Evolutionary conservation across 2,329 filamentous ascomycete species (phyloP).

Genomic region (Botrytis sinoallii): DNA sequence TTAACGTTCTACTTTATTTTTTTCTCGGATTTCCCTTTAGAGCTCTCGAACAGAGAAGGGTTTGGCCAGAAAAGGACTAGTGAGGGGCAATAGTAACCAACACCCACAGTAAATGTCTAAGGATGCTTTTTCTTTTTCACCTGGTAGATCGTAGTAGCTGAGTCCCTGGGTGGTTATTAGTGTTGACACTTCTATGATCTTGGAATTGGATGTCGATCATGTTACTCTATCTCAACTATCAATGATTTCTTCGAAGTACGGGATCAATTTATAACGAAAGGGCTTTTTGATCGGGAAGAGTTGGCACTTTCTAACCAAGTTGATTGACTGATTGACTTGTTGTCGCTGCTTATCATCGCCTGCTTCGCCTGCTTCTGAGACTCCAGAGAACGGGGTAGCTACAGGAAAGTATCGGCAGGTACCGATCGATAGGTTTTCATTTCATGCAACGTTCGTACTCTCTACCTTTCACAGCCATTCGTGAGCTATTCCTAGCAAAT

Average conservation of each 20-base stretch:
- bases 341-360: background rate
- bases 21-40: background rate
- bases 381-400: background rate
- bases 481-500: conserved; percentile 2
- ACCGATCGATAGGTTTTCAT: background rate
- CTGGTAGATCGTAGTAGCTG: background rate
- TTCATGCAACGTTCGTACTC: background rate
- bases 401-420: background rate
- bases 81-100: conserved; percentile 20
- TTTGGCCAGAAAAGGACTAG: conserved; percentile 21
- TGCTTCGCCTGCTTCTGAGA: background rate
- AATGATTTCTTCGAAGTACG: background rate
- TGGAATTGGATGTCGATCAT: background rate
- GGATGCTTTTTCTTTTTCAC: background rate
- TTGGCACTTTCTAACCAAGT: background rate
- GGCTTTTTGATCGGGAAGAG: background rate
- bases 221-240: background rate
- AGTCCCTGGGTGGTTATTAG: too few relatives aligned
- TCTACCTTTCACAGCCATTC: background rate
- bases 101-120: background rate
- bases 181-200: background rate
- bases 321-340: background rate
- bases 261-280: background rate
- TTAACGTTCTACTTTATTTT: background rate
- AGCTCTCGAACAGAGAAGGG: background rate